Percentiles rank a stretch among this genome's conserved stretches.
Conservation (phyloP, 2,329 filamentous ascomycete species). For the Microdochium trichocladiopsis region DNA sequence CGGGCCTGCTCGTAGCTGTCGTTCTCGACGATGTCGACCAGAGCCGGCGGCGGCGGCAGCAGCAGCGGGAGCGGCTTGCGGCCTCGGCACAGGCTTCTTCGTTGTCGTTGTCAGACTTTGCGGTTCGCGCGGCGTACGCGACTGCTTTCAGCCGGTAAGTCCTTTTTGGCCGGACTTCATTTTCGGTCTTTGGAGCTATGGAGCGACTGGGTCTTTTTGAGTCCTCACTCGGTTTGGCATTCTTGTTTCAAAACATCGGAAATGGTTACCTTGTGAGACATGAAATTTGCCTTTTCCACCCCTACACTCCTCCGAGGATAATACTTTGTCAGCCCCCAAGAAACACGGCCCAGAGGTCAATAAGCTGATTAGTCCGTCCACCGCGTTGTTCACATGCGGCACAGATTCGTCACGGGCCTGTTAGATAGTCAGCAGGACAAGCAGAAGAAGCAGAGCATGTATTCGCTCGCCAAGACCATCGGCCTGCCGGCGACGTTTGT, state of each 20-base stretch:
- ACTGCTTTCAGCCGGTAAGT: slow-evolving; percentile 66
- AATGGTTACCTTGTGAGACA: too few species aligned
- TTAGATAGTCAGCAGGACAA: slow-evolving; percentile 67
- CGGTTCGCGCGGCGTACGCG: slow-evolving; percentile 62
- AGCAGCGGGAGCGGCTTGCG: not conserved
- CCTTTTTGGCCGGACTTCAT: not conserved
- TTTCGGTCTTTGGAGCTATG: not conserved
- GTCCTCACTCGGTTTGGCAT: not conserved
- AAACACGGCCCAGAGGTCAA: too few species aligned
- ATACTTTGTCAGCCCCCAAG: too few species aligned
- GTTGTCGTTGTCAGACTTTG: slow-evolving; percentile 40
- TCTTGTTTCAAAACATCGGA: not conserved
- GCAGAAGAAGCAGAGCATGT: slow-evolving; percentile 65
- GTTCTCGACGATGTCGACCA: slow-evolving; percentile 53
- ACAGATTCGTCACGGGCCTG: slow-evolving; percentile 72
- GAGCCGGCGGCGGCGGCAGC: slow-evolving; percentile 13
- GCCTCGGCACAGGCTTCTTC: not conserved
- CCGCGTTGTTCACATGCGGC: not conserved
- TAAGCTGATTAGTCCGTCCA: not conserved
- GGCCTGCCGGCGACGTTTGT: slow-evolving; percentile 74
- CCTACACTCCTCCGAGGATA: too few species aligned
- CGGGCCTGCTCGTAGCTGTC: slow-evolving; percentile 64
- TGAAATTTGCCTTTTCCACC: too few species aligned
- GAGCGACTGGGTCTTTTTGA: not conserved
- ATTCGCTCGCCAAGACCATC: slow-evolving; percentile 60